Base-by-base conservation (phyloP, 441 rosid genomes). In the Metrosideros polymorpha region DNA sequence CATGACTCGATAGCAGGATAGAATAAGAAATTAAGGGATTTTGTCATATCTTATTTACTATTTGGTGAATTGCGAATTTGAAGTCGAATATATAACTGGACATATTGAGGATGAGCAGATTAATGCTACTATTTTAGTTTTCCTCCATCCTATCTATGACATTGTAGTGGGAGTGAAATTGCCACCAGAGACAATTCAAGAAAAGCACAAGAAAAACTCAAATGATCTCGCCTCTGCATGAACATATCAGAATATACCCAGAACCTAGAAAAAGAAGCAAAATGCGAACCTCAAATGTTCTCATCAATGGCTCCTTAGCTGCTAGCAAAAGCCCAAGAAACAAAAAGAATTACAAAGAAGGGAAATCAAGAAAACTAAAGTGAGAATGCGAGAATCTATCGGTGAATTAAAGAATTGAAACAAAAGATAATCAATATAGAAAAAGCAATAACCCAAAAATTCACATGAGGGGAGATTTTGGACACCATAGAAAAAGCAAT, bases 231-330 rank as follows among this genome's bases (percentile, higher is more conserved):
- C 47, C 47, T 39, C n/a, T 39, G 79, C 3, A 86, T 49, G 57
- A 85, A 12, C n/a, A n/a, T 51, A 92, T 86, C 90, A 56, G 84
- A 27, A 89, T 27, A 52, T 35, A 63, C 39, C 59, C 54, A 51
- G 45, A 84, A 49, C 66, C 84, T 18, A 86, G 76, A 88, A 71
- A 76, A 43, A 76, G 82, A 85, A 77, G 57, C 22, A 85, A 66
- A 89, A 83, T 56, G 88, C 89, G 52, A 85, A 97, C 99, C 98
- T 96, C 89, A 86, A 90, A 92, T 84, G 98, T 92, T 71, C 82
- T 87, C 93, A 90, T 93, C 92, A 96, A 87, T 84, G 94, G 92
- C 92, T 94, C 98, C 85, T 97, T 98, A 86, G 91, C 99, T 96
- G 93, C 75, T 86, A 91, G 54, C 29, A 86, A 56, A 79, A 75